Percentiles rank a stretch among this genome's conserved stretches.
phyloP scores from a whole-genome alignment of 106 monocot genomes.

The Amphibolis antarctica region DNA sequence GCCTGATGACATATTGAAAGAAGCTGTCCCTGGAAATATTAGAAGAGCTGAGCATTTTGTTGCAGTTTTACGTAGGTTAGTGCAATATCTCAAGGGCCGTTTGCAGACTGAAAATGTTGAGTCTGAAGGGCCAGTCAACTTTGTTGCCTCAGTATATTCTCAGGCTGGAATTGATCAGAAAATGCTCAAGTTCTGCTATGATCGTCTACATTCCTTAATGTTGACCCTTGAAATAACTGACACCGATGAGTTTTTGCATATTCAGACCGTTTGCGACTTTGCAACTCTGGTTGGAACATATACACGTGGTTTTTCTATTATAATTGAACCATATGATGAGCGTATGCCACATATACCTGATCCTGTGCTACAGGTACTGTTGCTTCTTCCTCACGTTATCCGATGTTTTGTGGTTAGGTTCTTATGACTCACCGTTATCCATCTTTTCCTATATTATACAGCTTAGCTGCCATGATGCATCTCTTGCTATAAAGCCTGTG shows the following conservation, averaged over 20 bases:
- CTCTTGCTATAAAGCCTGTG: constrained; percentile 93
- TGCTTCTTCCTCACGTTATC: background rate
- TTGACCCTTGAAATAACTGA: constrained; percentile 91
- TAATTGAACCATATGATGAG: constrained; percentile 95
- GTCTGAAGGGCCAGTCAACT: constrained; percentile 74
- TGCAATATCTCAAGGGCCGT: constrained; percentile 77
- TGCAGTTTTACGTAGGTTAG: constrained; percentile 65
- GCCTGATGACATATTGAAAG: constrained; percentile 91
- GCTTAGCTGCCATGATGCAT: constrained; percentile 97
- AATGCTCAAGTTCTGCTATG: constrained; percentile 98
- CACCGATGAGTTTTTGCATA: constrained; percentile 89
- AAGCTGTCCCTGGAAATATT: constrained; percentile 75
- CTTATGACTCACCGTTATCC: background rate
- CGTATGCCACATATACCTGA: constrained; percentile 96
- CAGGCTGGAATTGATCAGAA: constrained; percentile 98
- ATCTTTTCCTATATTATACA: constrained; percentile 20
- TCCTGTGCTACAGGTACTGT: constrained; percentile 77
- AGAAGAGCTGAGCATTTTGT: constrained; percentile 84
- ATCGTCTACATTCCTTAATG: constrained; percentile 79
- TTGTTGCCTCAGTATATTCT: constrained; percentile 56
- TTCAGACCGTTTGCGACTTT: constrained; percentile 94
- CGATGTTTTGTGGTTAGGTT: background rate
- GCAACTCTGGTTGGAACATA: constrained; percentile 95
- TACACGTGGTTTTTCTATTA: constrained; percentile 83
- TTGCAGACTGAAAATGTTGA: constrained; percentile 85